Evolutionary conservation across 805 yeast genomes (phyloP), one percentile per base, ranked within the genome.

Genomic region (Candida golubevii): DNA sequence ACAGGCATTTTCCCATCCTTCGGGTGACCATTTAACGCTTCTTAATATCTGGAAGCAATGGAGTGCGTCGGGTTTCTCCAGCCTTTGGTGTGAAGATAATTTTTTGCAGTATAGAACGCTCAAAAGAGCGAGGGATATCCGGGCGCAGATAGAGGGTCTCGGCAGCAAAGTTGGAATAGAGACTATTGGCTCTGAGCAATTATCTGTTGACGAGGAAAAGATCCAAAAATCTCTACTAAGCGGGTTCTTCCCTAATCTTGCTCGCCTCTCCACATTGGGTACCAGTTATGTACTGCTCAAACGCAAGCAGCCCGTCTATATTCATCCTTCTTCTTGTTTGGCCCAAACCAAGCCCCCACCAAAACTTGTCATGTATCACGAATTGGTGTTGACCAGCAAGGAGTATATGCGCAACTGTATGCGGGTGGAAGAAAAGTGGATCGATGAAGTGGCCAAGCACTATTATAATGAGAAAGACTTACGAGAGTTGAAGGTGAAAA

Each of bases 321-420:
- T 91, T 29, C 99, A 91, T 56, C 99, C 99, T 0, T 83, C 96
- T 0, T 85, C 96, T 0, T 78, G 82, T 0, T 59, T 91, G 28
- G 80, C 77, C 55, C 68, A 72, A 10, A 66, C 68, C 10, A 82
- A 79, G 46, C 95, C 93, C 15, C 90, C 89, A 0, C 83, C 90
- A 3, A 83, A 79, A 50, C 69, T 79, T 42, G 70, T 93, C 6
- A 68, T 91, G 12, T 93, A 88, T 60, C 88, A 89, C 56, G 95
- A 91, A 48, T 67, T 91, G 55, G 84, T 91, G 39, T 63, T 85
- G 38, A 91, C 99, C 0, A 78, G 88, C 26, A 87, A 83, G 60
- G 97, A 90, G 66, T 91, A 81, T 62, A 87, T 93, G 88, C 75
- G 90, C 46, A 83, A 83, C 52, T 82, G 89, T 56, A 77, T 86